Evolutionary conservation across 2,329 filamentous ascomycete species (phyloP), one percentile per base, ranked within the genome.

Genomic region (Ceratocystis albifundus): DNA sequence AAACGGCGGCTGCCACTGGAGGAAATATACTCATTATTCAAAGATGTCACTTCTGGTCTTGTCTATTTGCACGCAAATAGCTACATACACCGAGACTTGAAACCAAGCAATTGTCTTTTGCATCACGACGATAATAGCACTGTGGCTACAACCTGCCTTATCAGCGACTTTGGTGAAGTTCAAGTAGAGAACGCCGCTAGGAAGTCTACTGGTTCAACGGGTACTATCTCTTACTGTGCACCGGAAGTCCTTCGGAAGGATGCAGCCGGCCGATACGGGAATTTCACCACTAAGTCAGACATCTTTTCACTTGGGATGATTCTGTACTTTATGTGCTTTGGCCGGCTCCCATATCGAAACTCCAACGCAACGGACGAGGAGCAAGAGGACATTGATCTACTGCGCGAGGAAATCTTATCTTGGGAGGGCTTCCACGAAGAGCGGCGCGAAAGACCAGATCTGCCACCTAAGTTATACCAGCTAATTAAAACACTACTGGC

Each of bases 241-340:
- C 94, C 94, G 0, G 94, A 99, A 75, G 95, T 99, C 0, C 78
- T 99, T 36, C 85, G 83, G 63, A 82, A 83, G 70, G 87, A 85
- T 66, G 76, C 82, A 0, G 80, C 79, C 32, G 93, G 93, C 0
- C 82, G 82, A 0, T 93, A 89, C 71, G 91, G 89, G 6, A 96
- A 97, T 73, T 99, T 99, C 72, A 96, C 91, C 0, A 92, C 90
- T 30, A 99, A 97, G 73, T 96, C 92, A 0, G 94, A 99, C 72
- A 88, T 99, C n/a, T 99, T 99, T 75, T 96, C 92, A 0, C 79
- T 99, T 0, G 94, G 94, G 62, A 96, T 99, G 93, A 97, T 97
- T 66, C 81, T 99, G 2, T 96, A 97, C 75, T 99, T 99, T 73
- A 88, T 99, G 81, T 99, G 94, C 74, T 99, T 99, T 73, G 90